Evolutionary conservation across 805 yeast species (phyloP).

Genomic region (Millerozyma acaciae): DNA sequence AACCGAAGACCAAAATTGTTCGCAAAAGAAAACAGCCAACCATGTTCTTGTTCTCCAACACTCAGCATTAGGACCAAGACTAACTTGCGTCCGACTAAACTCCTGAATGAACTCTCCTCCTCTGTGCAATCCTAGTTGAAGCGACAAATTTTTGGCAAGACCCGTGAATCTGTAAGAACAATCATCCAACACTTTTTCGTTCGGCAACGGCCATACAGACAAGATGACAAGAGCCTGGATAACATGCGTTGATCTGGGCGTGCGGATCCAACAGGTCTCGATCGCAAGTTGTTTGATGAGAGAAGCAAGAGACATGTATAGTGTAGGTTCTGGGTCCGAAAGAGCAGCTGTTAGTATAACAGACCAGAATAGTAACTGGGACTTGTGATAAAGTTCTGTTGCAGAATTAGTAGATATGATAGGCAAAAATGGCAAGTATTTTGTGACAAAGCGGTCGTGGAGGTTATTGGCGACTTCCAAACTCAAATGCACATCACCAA

Average conservation of each 20-base stretch:
- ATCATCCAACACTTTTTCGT: conserved; percentile 87
- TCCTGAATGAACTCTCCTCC: conserved; percentile 86
- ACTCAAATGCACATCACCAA: conserved; percentile 73
- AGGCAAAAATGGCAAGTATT: conserved; percentile 75
- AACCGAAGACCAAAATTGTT: conserved; percentile 86
- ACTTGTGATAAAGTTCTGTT: conserved; percentile 73
- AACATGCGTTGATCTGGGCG: conserved; percentile 91
- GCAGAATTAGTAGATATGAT: conserved; percentile 69
- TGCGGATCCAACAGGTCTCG: conserved; percentile 88
- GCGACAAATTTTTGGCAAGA: conserved; percentile 75
- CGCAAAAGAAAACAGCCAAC: conserved; percentile 83
- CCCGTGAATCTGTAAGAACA: conserved; percentile 87
- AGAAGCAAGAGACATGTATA: conserved; percentile 71
- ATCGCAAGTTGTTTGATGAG: conserved; percentile 82
- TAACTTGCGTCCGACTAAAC: conserved; percentile 84
- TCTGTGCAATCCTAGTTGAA: conserved; percentile 85
- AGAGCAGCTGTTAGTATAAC: conserved; percentile 82
- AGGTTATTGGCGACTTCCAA: conserved; percentile 65
- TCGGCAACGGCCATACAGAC: conserved; percentile 89
- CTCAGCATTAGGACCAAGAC: conserved; percentile 80
- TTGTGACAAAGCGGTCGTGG: conserved; percentile 63
- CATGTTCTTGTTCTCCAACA: conserved; percentile 93
- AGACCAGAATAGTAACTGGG: conserved; percentile 86
- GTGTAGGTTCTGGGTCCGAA: conserved; percentile 81
- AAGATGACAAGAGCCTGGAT: conserved; percentile 85